Evolutionary conservation across 164 flowering plant species (phyloP), one percentile per base, ranked within the genome.

Genomic region (Magnolia changhungtana): DNA sequence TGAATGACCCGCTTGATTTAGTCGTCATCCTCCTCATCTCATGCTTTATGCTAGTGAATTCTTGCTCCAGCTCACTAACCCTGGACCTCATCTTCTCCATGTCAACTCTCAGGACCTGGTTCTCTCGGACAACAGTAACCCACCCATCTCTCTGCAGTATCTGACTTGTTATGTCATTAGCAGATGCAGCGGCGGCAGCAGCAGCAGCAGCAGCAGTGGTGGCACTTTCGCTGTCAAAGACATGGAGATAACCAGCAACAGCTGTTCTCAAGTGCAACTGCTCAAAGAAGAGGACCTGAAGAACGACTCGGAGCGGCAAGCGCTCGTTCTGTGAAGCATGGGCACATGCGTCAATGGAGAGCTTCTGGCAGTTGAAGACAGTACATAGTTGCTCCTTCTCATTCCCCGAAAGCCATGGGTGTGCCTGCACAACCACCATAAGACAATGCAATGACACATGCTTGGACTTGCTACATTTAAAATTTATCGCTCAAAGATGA

Each of bases 281-380:
- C 87, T 96, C 99, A 72, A 91, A 96, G 86, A 89, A 96, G 20
- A 96, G 86, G 68, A 94, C 99, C 81, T 94, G 98, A 65, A 96
- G 91, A 73, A 94, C 79, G 11, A 92, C 78, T 76, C 99, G 82
- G 45, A 96, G 93, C 2, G 99, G 99, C 59, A 96, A 74, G 78
- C 96, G 86, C 52, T 85, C 89, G 24, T 96, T 96, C 75, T 94
- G 97, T 21, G 98, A 91, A 75, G 99, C 99, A 81, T 96, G 98
- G 58, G 96, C 87, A 79, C 99, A 96, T 3, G 99, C 99, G 74
- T 96, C 98, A 29, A 96, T 85, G 16, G 98, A 94, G 61, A 96
- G 98, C 83, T 90, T 96, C 83, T 84, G 91, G 84, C 85, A 94
- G 79, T 90, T 90, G 18, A 96, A 87, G 50, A 91, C 71, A 77